Conservation (phyloP, 1,284 basidiomycete species). For the Phylloboletellus chloephorus region DNA sequence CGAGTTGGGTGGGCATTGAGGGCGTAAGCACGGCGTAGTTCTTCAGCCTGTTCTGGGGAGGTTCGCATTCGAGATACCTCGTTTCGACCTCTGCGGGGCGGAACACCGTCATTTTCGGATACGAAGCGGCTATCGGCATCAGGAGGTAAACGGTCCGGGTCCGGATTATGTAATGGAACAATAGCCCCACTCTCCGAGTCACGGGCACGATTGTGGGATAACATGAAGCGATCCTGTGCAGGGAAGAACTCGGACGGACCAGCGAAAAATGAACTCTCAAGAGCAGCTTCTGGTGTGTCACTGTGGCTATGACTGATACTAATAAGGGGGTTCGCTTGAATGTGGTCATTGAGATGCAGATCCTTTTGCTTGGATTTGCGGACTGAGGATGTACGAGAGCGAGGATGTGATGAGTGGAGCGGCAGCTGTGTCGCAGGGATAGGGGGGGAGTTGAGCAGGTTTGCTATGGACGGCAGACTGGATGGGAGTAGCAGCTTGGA, state of each 20-base stretch:
- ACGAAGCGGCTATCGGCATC: slow-evolving; percentile 34
- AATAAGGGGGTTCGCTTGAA: slow-evolving; percentile 22
- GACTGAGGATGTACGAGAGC: slow-evolving; percentile 30
- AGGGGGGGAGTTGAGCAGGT: slow-evolving; percentile 39
- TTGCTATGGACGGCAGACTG: slow-evolving; percentile 40
- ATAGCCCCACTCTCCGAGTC: slow-evolving; percentile 27
- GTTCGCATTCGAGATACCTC: slow-evolving; percentile 48
- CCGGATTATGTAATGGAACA: slow-evolving; percentile 27
- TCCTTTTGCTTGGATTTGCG: slow-evolving; percentile 34
- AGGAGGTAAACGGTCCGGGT: slow-evolving; percentile 25
- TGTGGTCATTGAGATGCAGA: slow-evolving; percentile 28
- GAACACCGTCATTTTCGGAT: slow-evolving; percentile 32
- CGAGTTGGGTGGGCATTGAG: slow-evolving; percentile 58
- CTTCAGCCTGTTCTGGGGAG: slow-evolving; percentile 58
- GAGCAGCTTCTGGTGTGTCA: slow-evolving; percentile 15
- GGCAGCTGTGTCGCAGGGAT: slow-evolving; percentile 29
- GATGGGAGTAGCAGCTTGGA: slow-evolving; percentile 25
- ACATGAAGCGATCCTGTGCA: slow-evolving; percentile 30
- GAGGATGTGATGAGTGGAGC: slow-evolving; percentile 26
- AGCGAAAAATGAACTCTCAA: slow-evolving; percentile 31
- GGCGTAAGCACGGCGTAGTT: slow-evolving; percentile 58
- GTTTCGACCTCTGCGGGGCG: slow-evolving; percentile 29
- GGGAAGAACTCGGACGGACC: slow-evolving; percentile 27
- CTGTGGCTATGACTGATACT: slow-evolving; percentile 8
- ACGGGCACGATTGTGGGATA: slow-evolving; percentile 34